Evolutionary conservation across 768 basidiomycete species (phyloP).

Genomic region (Serendipita vermifera): DNA sequence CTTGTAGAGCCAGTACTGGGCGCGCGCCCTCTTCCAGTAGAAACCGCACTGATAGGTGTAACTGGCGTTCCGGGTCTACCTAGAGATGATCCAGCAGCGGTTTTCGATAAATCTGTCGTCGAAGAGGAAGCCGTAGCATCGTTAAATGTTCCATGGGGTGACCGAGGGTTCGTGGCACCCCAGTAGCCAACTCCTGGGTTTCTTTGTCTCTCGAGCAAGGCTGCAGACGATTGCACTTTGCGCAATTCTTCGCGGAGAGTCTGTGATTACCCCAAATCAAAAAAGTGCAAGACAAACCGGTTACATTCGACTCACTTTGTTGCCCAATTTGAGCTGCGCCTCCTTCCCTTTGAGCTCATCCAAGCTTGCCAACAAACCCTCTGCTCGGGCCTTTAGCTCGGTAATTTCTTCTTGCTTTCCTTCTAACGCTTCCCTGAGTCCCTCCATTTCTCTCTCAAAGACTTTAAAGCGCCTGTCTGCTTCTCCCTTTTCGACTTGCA

Average conservation of each 20-base stretch:
- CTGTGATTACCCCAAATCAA: slow-evolving; percentile 28
- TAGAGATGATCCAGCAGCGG: neutral
- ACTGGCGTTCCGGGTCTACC: neutral
- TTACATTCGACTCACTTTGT: slow-evolving; percentile 46
- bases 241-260: slow-evolving; percentile 86
- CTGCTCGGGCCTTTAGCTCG: slow-evolving; percentile 38
- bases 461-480: slow-evolving; percentile 23
- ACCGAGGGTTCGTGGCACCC: slow-evolving; percentile 26
- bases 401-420: slow-evolving; percentile 30
- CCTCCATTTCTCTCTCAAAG: neutral
- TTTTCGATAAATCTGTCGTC: neutral
- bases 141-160: neutral
- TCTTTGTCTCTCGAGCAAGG: slow-evolving; percentile 76
- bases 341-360: slow-evolving; percentile 58
- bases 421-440: neutral
- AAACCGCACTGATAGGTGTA: neutral
- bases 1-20: slow-evolving; percentile 10
- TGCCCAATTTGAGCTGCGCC: slow-evolving; percentile 52
- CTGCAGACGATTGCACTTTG: slow-evolving; percentile 88
- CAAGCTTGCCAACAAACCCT: slow-evolving; percentile 47
- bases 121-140: neutral
- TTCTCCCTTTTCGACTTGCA: slow-evolving; percentile 34
- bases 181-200: slow-evolving; percentile 94
- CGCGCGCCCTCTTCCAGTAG: slow-evolving; percentile 11
- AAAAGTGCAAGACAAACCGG: neutral